These are phyloP conservation scores for Komagataella ulmi DNA, from an alignment of 805 yeast genomes.

Conservation along the genomic window DNA sequence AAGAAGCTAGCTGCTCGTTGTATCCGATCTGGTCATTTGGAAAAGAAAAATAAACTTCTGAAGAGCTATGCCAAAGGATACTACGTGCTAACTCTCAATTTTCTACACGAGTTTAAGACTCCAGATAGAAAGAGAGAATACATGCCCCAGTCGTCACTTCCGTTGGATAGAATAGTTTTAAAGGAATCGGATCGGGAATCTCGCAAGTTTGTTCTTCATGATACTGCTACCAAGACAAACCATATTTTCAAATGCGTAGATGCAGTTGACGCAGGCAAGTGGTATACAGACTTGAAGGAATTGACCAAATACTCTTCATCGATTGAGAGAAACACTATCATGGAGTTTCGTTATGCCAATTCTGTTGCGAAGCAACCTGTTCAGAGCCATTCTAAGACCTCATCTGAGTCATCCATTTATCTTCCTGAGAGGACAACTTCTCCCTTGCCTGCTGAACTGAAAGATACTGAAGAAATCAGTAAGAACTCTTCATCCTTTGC, in stretches of 20 bases:
- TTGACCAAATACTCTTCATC: constrained; percentile 33
- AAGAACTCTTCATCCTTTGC: constrained; percentile 1
- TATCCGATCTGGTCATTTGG: constrained; percentile 45
- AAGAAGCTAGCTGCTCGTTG: constrained; percentile 35
- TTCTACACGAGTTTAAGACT: constrained; percentile 52
- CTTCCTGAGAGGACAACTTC: constrained; percentile 19
- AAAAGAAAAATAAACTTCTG: constrained; percentile 46
- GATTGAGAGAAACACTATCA: constrained; percentile 34
- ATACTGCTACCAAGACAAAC: constrained; percentile 12
- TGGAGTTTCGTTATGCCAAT: constrained; percentile 4
- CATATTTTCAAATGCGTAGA: constrained; percentile 30
- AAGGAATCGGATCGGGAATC: constrained; percentile 20
- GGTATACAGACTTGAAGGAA: constrained; percentile 44
- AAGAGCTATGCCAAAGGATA: constrained; percentile 49
- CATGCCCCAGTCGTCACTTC: constrained; percentile 23
- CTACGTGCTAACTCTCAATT: constrained; percentile 57
- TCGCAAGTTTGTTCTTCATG: constrained; percentile 22
- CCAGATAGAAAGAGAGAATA: constrained; percentile 42
- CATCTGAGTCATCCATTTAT: constrained; percentile 21
- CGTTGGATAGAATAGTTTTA: constrained; percentile 20
- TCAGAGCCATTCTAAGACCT: not conserved
- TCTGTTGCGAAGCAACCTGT: not conserved
- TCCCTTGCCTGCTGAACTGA: not conserved
- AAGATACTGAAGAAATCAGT: not conserved
- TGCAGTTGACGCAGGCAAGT: constrained; percentile 28